Evolutionary conservation across 306 rosid species (phyloP).

Genomic region (Lagenaria siceraria): DNA sequence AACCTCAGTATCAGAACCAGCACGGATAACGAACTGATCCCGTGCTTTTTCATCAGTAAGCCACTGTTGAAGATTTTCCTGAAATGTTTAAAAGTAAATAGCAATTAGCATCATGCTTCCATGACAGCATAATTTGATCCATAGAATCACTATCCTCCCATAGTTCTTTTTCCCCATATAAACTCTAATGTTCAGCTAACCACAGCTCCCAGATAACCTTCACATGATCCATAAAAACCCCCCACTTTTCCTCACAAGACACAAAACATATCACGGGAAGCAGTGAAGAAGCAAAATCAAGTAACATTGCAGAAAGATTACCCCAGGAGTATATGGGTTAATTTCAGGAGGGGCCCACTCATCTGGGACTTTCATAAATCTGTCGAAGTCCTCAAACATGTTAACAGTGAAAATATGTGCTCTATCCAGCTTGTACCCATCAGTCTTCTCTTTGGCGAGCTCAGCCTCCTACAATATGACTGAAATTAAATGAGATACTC

Average conservation of each 20-base stretch:
- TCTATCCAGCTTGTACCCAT: slow-evolving; percentile 78
- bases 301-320: slow-evolving; percentile 8
- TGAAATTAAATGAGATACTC: not conserved
- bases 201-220: not conserved
- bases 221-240: not conserved
- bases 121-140: not conserved
- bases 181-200: not conserved
- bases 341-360: slow-evolving; percentile 81
- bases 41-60: slow-evolving; percentile 80
- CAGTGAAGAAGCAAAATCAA: not conserved
- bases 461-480: slow-evolving; percentile 64
- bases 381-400: slow-evolving; percentile 80
- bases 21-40: slow-evolving; percentile 85
- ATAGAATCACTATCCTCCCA: not conserved
- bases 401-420: slow-evolving; percentile 61
- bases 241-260: not conserved
- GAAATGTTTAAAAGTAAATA: slow-evolving; percentile 1
- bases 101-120: not conserved
- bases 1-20: slow-evolving; percentile 80
- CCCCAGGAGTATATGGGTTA: slow-evolving; percentile 66
- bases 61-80: slow-evolving; percentile 94
- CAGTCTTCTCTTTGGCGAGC: slow-evolving; percentile 76
- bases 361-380: slow-evolving; percentile 77
- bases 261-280: not conserved
- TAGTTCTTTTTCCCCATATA: not conserved